Evolutionary conservation across 2,329 filamentous ascomycete species (phyloP).

Genomic region (Fusarium agapanthi): DNA sequence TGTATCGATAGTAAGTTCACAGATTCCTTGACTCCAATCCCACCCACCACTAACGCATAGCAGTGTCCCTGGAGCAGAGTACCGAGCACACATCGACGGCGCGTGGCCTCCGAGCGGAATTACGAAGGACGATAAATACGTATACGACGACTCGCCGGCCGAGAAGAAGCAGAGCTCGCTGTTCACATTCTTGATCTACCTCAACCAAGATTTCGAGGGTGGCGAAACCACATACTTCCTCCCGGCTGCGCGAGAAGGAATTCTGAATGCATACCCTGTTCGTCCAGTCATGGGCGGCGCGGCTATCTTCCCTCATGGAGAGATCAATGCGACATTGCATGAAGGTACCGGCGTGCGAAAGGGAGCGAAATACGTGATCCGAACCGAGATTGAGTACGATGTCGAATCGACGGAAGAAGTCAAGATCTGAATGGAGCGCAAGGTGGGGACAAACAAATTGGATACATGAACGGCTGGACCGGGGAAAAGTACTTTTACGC

Average conservation of each 20-base stretch:
- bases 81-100: conserved; percentile 75
- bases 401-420: conserved; percentile 51
- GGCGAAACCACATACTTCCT: conserved; percentile 78
- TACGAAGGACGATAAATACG: conserved; percentile 63
- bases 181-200: conserved; percentile 74
- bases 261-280: conserved; percentile 74
- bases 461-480: conserved; percentile 14
- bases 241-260: conserved; percentile 69
- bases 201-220: conserved; percentile 76
- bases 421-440: background rate
- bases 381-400: conserved; percentile 77
- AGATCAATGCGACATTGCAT: conserved; percentile 71
- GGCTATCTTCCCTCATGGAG: conserved; percentile 75
- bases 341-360: conserved; percentile 76
- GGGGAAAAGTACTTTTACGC: conserved; percentile 16
- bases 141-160: conserved; percentile 71
- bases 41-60: background rate
- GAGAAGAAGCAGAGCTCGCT: conserved; percentile 70
- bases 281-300: conserved; percentile 74
- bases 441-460: background rate
- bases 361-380: conserved; percentile 73
- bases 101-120: conserved; percentile 78
- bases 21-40: rapidly evolving
- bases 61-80: conserved; percentile 73
- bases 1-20: conserved; percentile 67